phyloP scores from a whole-genome alignment of 1,139 yeast genomes.

The Yamadazyma kanchanaburiensis region DNA sequence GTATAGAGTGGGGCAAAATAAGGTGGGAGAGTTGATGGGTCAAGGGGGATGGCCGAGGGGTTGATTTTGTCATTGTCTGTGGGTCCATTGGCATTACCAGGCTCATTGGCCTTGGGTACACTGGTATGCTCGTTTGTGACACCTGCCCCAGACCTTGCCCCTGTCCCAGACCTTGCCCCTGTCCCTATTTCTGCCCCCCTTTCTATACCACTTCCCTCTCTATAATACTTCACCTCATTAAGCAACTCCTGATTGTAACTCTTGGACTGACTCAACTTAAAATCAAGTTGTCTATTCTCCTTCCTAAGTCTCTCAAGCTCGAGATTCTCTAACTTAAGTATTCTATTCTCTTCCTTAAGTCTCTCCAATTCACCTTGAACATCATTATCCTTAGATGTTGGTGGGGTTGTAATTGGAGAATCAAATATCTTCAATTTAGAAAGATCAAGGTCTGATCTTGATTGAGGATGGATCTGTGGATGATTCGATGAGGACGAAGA shows the following conservation, averaged over 20 bases:
- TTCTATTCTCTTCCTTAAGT: no score
- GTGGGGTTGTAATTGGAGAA: constrained; percentile 16
- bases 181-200: no score
- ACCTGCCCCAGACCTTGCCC: no score
- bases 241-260: constrained; percentile 15
- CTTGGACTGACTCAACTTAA: constrained; percentile 11
- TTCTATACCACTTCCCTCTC: constrained; percentile 1
- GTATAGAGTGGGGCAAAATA: constrained; percentile 22
- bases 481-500: no score
- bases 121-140: no score
- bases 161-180: constrained; percentile 1
- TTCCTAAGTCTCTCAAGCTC: constrained; percentile 1
- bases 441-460: constrained; percentile 4
- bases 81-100: no score
- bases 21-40: no score
- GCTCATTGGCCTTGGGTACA: no score
- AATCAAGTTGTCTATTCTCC: constrained; percentile 9
- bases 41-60: no score
- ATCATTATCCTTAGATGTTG: constrained; percentile 11
- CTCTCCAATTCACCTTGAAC: constrained; percentile 5
- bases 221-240: constrained; percentile 16
- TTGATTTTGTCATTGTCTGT: no score
- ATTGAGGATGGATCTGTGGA: constrained; percentile 1
- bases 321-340: constrained; percentile 4
- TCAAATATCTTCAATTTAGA: constrained; percentile 6